These are phyloP conservation scores for Elsinoe necatrix DNA, from an alignment of 2,329 filamentous ascomycete species.

Conservation along the genomic window DNA sequence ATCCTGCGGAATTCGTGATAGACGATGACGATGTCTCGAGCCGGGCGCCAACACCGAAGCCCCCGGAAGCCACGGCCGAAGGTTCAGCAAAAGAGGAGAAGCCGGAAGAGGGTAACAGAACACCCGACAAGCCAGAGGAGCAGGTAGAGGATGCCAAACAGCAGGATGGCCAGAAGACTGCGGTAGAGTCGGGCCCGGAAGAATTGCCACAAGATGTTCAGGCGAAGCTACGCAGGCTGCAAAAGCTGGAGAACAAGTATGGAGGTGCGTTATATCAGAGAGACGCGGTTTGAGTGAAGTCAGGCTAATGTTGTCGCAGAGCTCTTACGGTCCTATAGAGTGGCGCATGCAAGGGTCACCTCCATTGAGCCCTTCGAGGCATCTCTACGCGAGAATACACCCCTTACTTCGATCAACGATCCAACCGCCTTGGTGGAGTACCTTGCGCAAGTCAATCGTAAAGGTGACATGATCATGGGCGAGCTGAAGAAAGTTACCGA, in stretches of 20 bases:
- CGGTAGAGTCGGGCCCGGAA: conserved; percentile 24
- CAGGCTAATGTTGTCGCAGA: conserved; percentile 44
- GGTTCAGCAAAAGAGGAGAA: conserved; percentile 16
- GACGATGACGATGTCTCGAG: conserved; percentile 69
- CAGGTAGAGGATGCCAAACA: conserved; percentile 26
- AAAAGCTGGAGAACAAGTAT: conserved; percentile 82
- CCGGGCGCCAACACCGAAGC: conserved; percentile 51
- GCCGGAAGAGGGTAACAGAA: conserved; percentile 20
- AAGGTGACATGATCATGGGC: conserved; percentile 87
- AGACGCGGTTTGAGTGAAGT: not conserved
- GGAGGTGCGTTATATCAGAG: conserved; percentile 49
- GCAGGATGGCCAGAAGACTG: conserved; percentile 26
- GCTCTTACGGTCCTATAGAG: conserved; percentile 80
- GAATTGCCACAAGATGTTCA: conserved; percentile 68
- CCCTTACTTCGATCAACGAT: conserved; percentile 78
- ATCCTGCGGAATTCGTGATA: conserved; percentile 80
- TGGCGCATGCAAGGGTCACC: conserved; percentile 77
- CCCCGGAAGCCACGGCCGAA: conserved; percentile 32
- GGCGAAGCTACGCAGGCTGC: conserved; percentile 71
- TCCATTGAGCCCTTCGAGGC: conserved; percentile 92
- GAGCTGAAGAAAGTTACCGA: conserved; percentile 80
- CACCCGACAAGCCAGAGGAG: conserved; percentile 25
- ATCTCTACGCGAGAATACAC: conserved; percentile 82
- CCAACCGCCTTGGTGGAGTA: conserved; percentile 81
- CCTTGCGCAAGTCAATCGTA: conserved; percentile 73